phyloP scores from a whole-genome alignment of 495 filamentous ascomycete genomes.

The Cercophora newfieldiana region DNA sequence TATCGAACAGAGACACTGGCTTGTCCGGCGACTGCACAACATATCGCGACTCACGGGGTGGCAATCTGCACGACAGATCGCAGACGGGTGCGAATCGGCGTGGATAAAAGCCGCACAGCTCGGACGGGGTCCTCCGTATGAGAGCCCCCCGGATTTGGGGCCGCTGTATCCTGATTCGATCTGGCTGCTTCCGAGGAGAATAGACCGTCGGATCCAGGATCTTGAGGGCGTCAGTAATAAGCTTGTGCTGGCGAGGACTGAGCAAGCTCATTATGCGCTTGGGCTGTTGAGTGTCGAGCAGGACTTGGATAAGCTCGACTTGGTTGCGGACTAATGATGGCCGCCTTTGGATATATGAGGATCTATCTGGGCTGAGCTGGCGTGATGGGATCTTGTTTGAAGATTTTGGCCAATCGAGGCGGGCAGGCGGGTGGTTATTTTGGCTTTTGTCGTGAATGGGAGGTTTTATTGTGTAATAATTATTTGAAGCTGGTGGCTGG shows the following conservation, averaged over 20 bases:
- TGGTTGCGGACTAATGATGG: slow-evolving; percentile 28
- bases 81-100: slow-evolving; percentile 75
- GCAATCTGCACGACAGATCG: slow-evolving; percentile 77
- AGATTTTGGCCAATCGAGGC: too few relatives aligned
- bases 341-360: neutral
- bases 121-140: slow-evolving; percentile 75
- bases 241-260: slow-evolving; percentile 48
- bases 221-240: slow-evolving; percentile 33
- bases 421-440: neutral
- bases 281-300: slow-evolving; percentile 53
- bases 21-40: slow-evolving; percentile 67
- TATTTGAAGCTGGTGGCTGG: too few relatives aligned
- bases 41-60: slow-evolving; percentile 83
- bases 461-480: neutral
- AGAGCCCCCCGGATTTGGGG: slow-evolving; percentile 45
- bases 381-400: slow-evolving; percentile 21
- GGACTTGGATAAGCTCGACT: slow-evolving; percentile 51
- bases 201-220: slow-evolving; percentile 46
- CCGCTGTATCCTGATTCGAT: slow-evolving; percentile 37
- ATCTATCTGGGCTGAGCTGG: slow-evolving; percentile 4
- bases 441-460: neutral
- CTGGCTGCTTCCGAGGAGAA: slow-evolving; percentile 42
- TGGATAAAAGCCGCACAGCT: slow-evolving; percentile 73
- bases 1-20: slow-evolving; percentile 71
- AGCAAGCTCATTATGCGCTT: slow-evolving; percentile 54